phyloP scores from a whole-genome alignment of 2,329 filamentous ascomycete genomes.

The Juglanconis oblonga region DNA sequence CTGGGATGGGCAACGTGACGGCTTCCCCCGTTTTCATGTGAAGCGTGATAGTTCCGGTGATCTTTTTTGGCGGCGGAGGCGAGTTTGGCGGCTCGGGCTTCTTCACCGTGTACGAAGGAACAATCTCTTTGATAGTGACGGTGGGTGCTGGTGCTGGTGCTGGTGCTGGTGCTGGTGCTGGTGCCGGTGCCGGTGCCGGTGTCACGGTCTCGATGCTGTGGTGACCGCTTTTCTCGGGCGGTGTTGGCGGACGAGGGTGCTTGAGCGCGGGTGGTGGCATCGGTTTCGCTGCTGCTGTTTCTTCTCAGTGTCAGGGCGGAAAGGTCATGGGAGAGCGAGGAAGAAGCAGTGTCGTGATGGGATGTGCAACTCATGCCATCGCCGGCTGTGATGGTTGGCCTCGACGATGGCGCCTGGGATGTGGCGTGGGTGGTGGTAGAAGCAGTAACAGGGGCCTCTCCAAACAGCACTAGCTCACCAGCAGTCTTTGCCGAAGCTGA shows the following conservation, averaged over 20 bases:
- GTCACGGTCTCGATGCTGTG: neutral
- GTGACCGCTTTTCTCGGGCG: neutral
- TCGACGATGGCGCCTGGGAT: neutral
- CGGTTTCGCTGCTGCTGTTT: constrained; percentile 1
- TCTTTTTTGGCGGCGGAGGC: constrained; percentile 6
- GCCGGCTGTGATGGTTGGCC: neutral
- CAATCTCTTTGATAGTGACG: neutral
- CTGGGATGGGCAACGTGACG: constrained; percentile 4
- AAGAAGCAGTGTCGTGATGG: neutral
- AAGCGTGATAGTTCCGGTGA: constrained; percentile 6
- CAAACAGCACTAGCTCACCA: constrained; percentile 12
- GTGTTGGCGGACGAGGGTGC: neutral
- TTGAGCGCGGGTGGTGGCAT: neutral
- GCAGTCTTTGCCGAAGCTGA: neutral
- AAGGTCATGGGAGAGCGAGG: neutral
- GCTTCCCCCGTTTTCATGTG: neutral
- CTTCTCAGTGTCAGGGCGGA: constrained; percentile 5
- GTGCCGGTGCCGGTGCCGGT: neutral
- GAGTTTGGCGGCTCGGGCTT: constrained; percentile 4
- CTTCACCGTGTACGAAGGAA: constrained; percentile 1
- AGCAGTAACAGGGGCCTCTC: constrained; percentile 2
- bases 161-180: neutral
- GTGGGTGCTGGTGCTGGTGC: neutral
- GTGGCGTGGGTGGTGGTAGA: neutral
- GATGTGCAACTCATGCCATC: neutral